Conservation (phyloP, 768 basidiomycete species). For the Panellus pusillus region DNA sequence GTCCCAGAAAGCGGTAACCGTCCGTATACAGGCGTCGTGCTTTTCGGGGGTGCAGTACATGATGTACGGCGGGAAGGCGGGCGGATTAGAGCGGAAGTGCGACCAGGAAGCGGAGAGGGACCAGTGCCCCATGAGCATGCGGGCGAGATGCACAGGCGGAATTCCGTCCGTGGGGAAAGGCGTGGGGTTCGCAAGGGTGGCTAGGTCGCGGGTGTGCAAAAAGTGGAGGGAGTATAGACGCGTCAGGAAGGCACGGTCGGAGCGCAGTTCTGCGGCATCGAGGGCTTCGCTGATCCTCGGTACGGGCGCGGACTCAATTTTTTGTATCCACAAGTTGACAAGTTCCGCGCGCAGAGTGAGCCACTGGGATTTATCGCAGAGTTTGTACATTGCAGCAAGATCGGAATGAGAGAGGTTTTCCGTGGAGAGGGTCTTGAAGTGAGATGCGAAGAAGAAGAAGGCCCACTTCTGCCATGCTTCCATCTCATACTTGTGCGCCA, state of each 20-base stretch:
- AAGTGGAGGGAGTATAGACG: not conserved
- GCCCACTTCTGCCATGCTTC: not conserved
- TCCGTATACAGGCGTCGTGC: no score
- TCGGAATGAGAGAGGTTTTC: not conserved
- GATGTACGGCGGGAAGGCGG: no score
- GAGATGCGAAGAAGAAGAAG: not conserved
- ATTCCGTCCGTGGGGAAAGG: not conserved
- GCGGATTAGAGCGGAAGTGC: not conserved
- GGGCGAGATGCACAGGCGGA: not conserved
- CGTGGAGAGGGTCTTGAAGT: not conserved
- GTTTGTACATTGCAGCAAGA: not conserved
- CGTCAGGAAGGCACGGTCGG: not conserved
- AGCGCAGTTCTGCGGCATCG: no score
- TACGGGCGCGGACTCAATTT: no score
- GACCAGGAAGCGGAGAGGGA: constrained; percentile 2
- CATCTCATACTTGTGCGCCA: constrained; percentile 1
- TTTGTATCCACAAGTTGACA: no score
- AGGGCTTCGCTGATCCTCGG: no score
- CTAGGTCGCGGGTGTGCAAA: not conserved
- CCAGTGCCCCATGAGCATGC: not conserved
- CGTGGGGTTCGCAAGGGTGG: not conserved
- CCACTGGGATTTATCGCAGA: not conserved
- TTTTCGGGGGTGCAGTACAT: no score
- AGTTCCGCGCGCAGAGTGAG: no score
- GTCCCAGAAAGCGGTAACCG: no score